Percentiles rank a stretch among this genome's conserved stretches.
These are phyloP conservation scores for Bacidia rubella DNA, from an alignment of 495 filamentous ascomycete species.

Conservation along the genomic window DNA sequence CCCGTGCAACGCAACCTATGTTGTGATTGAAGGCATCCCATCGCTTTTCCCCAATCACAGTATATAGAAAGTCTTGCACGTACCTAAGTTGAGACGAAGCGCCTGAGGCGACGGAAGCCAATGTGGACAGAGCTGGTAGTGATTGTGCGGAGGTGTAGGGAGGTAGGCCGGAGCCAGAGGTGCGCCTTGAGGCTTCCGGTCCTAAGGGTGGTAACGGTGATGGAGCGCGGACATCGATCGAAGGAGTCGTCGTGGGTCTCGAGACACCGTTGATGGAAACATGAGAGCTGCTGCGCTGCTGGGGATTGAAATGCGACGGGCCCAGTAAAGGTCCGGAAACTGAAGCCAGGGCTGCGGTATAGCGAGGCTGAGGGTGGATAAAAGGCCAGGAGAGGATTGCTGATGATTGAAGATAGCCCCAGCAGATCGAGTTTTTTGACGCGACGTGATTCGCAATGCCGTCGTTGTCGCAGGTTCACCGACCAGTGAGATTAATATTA, in stretches of 20 bases:
- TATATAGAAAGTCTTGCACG: conserved; percentile 19
- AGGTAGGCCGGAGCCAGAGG: conserved; percentile 21
- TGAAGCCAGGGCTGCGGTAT: conserved; percentile 25
- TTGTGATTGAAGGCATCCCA: too few relatives aligned
- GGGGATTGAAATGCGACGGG: conserved; percentile 46
- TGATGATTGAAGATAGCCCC: too few relatives aligned
- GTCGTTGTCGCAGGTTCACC: too few relatives aligned
- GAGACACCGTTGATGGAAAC: conserved; percentile 2
- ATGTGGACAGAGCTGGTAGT: conserved; percentile 45
- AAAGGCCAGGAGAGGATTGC: too few relatives aligned
- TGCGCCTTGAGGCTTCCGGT: conserved; percentile 25
- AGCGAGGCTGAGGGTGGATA: conserved; percentile 20
- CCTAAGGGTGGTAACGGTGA: conserved; percentile 18
- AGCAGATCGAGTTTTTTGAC: too few relatives aligned
- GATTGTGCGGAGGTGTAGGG: conserved; percentile 24
- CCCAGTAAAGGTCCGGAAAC: conserved; percentile 37
- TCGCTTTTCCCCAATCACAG: too few relatives aligned
- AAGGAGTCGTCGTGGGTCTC: conserved; percentile 18
- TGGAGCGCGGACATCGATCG: conserved; percentile 5
- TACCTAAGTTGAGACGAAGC: conserved; percentile 57
- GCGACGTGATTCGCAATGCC: too few relatives aligned
- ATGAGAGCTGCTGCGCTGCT: conserved; percentile 30
- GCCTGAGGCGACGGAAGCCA: conserved; percentile 48
- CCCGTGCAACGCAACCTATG: too few relatives aligned
- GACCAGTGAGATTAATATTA: too few relatives aligned